Evolutionary conservation across 2,329 filamentous ascomycete species (phyloP).

Genomic region (Botryosphaeria dothidea): DNA sequence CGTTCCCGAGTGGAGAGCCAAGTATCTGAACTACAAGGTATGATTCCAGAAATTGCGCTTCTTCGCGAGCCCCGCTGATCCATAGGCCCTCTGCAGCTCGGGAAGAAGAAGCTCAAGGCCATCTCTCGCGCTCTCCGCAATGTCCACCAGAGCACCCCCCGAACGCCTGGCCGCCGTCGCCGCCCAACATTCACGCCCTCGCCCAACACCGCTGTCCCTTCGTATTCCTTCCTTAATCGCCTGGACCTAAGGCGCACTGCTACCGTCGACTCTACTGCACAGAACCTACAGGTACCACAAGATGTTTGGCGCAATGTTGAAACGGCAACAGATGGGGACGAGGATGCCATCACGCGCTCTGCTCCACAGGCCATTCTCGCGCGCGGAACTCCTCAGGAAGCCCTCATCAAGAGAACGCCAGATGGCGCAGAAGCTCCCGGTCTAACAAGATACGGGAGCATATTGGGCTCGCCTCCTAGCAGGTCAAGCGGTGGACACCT

Average conservation of each 20-base stretch:
- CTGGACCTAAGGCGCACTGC: conserved; percentile 14
- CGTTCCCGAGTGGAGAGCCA: conserved; percentile 91
- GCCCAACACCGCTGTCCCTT: conserved; percentile 38
- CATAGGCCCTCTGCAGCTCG: conserved; percentile 47
- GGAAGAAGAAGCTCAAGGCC: conserved; percentile 91
- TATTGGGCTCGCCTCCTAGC: conserved; percentile 44
- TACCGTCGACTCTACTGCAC: conserved; percentile 24
- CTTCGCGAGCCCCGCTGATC: conserved; percentile 1
- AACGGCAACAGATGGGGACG: background rate
- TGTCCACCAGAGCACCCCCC: conserved; percentile 56
- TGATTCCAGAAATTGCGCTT: conserved; percentile 23
- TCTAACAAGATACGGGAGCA: conserved; percentile 63
- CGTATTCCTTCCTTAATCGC: conserved; percentile 44
- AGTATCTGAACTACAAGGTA: conserved; percentile 93
- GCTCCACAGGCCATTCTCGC: conserved; percentile 16
- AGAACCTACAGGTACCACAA: conserved; percentile 26
- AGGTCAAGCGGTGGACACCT: conserved; percentile 30
- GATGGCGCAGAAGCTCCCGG: conserved; percentile 23
- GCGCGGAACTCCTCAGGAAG: conserved; percentile 23
- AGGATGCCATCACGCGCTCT: conserved; percentile 22
- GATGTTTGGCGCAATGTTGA: conserved; percentile 29
- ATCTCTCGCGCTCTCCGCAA: conserved; percentile 70
- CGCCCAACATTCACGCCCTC: conserved; percentile 34
- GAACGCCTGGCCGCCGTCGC: conserved; percentile 35
- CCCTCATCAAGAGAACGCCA: conserved; percentile 11